Evolutionary conservation across 2,329 filamentous ascomycete genomes (phyloP), one percentile per base, ranked within the genome.

Genomic region (Fonsecaea monophora): DNA sequence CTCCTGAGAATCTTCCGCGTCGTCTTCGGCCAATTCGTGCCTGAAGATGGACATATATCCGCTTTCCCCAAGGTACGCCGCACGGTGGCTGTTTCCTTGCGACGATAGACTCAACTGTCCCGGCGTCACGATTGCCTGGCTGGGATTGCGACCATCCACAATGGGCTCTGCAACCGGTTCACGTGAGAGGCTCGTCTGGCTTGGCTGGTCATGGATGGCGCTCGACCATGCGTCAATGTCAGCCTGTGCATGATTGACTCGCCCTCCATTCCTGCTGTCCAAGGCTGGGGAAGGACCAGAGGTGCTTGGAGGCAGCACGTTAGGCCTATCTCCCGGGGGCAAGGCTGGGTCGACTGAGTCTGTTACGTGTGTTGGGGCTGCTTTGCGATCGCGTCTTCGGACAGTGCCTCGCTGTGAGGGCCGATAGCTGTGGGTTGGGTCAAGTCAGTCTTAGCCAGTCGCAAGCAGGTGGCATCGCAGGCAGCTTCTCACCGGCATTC

Each of bases 31-130:
- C 13, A 15, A 18, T 3, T 54, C 45, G 8, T 62, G 60, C 5
- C 59, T 62, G 60, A 67, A 67, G 21, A 67, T 59, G 4, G 53
- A 35, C 65, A 67, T 63, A 25, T 57, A 62, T 8, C 64, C 64
- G 21, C 34, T 53, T 35, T 62, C 53, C 2, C 60, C 60, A n/a
- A 67, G 40, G 48, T 67, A 67, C 30, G 57, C 64, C 15, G 64
- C 58, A 37, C 58, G 25, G 21, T 57, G 53, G 37, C 53, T 64
- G 38, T 58, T 56, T 9, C n/a, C 18, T 32, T 64, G 53, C n/a
- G 53, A 57, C 13, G 53, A 45, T 38, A 57, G 60, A 38, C 38
- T 45, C 21, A 48, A 37, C n/a, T 56, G 34, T 32, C 53, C 53
- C 5, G 53, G 53, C 48, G 53, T 57, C 15, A 35, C 32, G 12